Conservation (phyloP, 2,329 filamentous ascomycete genomes). For the Talaromyces sp. region DNA sequence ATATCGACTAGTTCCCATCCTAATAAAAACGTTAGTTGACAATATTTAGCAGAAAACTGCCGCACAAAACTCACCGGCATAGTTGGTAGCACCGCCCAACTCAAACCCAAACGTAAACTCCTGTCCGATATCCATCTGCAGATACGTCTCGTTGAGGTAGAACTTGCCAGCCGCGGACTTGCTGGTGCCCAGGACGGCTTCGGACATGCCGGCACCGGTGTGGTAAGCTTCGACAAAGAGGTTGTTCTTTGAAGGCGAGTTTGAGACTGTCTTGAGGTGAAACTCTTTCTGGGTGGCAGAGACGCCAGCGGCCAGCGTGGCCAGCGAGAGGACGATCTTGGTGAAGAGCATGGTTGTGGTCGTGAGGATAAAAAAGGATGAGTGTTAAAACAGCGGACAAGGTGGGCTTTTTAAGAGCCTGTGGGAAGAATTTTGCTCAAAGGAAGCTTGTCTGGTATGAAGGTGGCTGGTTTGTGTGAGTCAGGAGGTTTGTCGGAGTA, state of each 20-base stretch:
- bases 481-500: background rate
- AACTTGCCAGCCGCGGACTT: constrained; percentile 19
- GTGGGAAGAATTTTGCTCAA: background rate
- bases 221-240: constrained; percentile 35
- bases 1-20: constrained; percentile 33
- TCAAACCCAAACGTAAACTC: constrained; percentile 28
- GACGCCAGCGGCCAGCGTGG: constrained; percentile 23
- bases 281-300: constrained; percentile 24
- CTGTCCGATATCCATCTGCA: constrained; percentile 25
- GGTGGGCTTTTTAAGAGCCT: background rate
- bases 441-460: background rate
- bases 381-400: background rate
- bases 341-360: constrained; percentile 6
- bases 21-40: constrained; percentile 12
- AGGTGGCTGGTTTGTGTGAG: background rate
- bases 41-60: background rate
- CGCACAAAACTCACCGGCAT: constrained; percentile 25
- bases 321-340: constrained; percentile 15
- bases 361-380: background rate
- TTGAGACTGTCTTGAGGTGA: constrained; percentile 29
- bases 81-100: constrained; percentile 23
- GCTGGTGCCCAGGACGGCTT: constrained; percentile 29
- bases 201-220: constrained; percentile 36
- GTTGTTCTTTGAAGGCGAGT: constrained; percentile 25
- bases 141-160: constrained; percentile 29